Conservation (phyloP, 352 stramenopile species). For the Thalassiosira mediterranea region DNA sequence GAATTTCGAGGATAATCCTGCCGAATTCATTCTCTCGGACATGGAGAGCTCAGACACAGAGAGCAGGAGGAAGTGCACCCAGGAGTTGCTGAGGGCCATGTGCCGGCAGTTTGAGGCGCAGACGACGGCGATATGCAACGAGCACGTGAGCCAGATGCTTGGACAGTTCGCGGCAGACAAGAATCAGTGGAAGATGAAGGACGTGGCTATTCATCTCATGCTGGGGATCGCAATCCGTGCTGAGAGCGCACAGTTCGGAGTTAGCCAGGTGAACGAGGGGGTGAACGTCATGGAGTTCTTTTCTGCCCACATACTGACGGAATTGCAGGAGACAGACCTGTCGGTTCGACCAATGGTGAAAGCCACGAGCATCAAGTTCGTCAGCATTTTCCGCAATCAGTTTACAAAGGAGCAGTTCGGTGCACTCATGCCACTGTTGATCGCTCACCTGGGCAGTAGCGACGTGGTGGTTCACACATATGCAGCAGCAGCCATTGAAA, state of each 20-base stretch:
- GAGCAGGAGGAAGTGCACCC: conserved; percentile 92
- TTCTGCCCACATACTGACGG: conserved; percentile 90
- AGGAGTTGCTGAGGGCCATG: conserved; percentile 94
- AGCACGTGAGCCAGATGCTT: conserved; percentile 90
- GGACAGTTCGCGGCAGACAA: conserved; percentile 89
- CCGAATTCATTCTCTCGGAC: conserved; percentile 97
- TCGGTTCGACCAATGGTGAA: conserved; percentile 92
- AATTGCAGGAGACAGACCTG: conserved; percentile 89
- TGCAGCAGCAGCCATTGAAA: conserved; percentile 93
- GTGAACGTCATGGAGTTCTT: conserved; percentile 98
- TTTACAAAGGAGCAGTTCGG: conserved; percentile 91
- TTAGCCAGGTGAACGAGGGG: conserved; percentile 92
- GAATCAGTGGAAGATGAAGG: conserved; percentile 93
- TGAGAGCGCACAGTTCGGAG: conserved; percentile 88
- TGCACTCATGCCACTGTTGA: conserved; percentile 92
- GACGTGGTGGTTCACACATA: conserved; percentile 97
- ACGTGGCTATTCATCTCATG: conserved; percentile 89
- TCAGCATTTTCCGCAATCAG: conserved; percentile 97
- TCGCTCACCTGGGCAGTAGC: conserved; percentile 74
- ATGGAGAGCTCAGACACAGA: conserved; percentile 98
- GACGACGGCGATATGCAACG: conserved; percentile 93
- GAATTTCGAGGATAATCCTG: conserved; percentile 97
- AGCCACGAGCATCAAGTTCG: conserved; percentile 97
- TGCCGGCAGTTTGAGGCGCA: conserved; percentile 92
- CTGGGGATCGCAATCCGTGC: conserved; percentile 94